phyloP scores from a whole-genome alignment of 305 asterid species.

The Rubia tinctorum region DNA sequence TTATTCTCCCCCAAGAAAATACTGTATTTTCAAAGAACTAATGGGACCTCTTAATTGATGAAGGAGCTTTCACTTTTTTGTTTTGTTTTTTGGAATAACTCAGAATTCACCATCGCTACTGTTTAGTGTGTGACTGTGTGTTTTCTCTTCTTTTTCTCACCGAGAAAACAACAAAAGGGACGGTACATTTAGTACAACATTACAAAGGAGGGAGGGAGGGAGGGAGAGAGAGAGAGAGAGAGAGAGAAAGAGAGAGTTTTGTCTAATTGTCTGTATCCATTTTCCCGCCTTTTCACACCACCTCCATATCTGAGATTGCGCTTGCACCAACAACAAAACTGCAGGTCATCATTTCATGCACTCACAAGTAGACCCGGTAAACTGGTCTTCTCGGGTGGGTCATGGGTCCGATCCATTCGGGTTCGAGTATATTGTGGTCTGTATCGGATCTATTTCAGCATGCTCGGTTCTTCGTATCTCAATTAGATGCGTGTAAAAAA shows the following conservation, averaged over 20 bases:
- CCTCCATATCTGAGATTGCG: conserved; percentile 14
- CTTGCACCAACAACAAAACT: conserved; percentile 14
- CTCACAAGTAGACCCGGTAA: background rate
- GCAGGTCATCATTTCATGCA: conserved; percentile 20
- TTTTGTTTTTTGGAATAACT: conserved; percentile 2
- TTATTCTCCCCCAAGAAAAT: too few species aligned
- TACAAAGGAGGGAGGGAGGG: background rate
- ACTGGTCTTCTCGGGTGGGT: too few species aligned
- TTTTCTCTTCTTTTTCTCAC: background rate
- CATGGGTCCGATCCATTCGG: too few species aligned
- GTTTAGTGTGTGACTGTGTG: background rate
- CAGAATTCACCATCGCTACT: background rate
- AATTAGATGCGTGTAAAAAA: too few species aligned
- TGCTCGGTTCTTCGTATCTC: too few species aligned
- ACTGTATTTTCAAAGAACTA: too few species aligned
- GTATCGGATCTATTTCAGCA: too few species aligned
- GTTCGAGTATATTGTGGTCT: too few species aligned
- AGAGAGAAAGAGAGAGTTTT: background rate
- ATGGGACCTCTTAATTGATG: conserved; percentile 62
- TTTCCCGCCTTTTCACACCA: background rate
- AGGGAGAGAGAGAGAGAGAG: background rate
- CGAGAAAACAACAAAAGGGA: background rate
- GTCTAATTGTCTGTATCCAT: conserved; percentile 14
- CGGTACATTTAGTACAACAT: background rate
- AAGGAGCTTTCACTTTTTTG: conserved; percentile 39